Evolutionary conservation across 73 alveolate genomes (phyloP), one percentile per base, ranked within the genome.

Genomic region (Durusdinium trenchii): DNA sequence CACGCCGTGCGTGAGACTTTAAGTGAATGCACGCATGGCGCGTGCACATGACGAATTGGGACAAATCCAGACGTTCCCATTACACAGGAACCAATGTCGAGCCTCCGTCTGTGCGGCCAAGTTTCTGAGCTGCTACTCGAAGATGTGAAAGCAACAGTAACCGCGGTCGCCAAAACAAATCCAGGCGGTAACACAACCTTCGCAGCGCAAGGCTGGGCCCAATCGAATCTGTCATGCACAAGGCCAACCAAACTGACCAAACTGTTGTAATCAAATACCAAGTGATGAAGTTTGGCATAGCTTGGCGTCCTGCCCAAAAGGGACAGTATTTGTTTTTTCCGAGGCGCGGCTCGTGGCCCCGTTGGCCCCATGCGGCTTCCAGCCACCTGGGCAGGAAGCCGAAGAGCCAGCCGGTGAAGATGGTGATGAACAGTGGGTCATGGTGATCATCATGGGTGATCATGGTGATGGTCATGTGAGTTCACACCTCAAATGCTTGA

Each of bases 151-250:
- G 54, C 64, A 86, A 42, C 26, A 86, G 82, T 32, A 42, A 62
- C 35, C 83, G 95, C 62, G 95, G 95, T 38, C 95, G 95, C 95
- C 95, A 86, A 46, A 52, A 62, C 47, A 61, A 32, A 26, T 86
- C 95, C 64, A 86, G 62, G 32, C 95, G 95, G 23, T 40, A 69
- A 46, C 95, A 86, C n/a, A 86, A 60, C 82, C 95, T 86, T 28
- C 6, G 87, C 81, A 30, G 45, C 45, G 79, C 12, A 6, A 28
- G n/a, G 73, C 4, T 32, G 73, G 23, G 12, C 23, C 23, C 69
- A 12, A 23, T 12, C n/a, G 73, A 32, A 23, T 60, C n/a, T 23
- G 18, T 60, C 7, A 23, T 57, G 69, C 12, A 57, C 12, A 60
- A 60, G 18, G 30, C 73, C 73, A 23, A 60, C 30, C 73, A 23